Base-by-base conservation (phyloP, 176 grass and related monocot species). In the Miscanthus lutarioriparius region DNA sequence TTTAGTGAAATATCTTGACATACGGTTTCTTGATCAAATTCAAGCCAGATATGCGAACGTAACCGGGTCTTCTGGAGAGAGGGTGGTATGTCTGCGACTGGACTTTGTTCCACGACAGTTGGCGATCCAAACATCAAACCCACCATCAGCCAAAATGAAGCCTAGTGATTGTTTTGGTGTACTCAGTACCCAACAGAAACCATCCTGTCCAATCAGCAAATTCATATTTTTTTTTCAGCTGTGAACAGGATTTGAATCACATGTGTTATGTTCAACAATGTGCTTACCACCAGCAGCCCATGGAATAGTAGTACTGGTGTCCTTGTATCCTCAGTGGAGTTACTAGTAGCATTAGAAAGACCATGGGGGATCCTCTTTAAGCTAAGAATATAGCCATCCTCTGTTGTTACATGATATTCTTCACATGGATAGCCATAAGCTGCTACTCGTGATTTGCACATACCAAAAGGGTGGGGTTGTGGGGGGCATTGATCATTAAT, bases 311-410 rank as follows among this genome's bases (percentile, higher is more conserved):
- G 78, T 35, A 92, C 77, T 17, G 91, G 81, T 61, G 10, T 32
- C 73, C 67, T 90, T 4, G 4, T 27, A 49, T 67, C 43, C 9
- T 47, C 28, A 7, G 65, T 83, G 2, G 66, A 82, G 58, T 67
- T 78, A 11, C 7, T 23, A 49, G 4, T 27, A 58, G 6, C 13
- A 68, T 54, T 2, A 56, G 78, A 82, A 61, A 28, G 66, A n/a
- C 87, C 87, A 72, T 85, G 16, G 8, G 87, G 91, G 64, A 93
- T 87, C 77, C 84, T 78, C 78, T 87, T 87, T 58, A 92, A 63
- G 48, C 87, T 87, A 84, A 92, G 91, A 69, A 92, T 92, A 64
- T 90, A 92, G 36, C 91, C 87, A 87, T 92, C 91, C 62, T 90
- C 63, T 78, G 91, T 87, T 68, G 87, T 90, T 49, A 92, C 87